These are phyloP conservation scores for Fusarium sp. DNA, from an alignment of 2,329 filamentous ascomycete genomes.

Conservation along the genomic window DNA sequence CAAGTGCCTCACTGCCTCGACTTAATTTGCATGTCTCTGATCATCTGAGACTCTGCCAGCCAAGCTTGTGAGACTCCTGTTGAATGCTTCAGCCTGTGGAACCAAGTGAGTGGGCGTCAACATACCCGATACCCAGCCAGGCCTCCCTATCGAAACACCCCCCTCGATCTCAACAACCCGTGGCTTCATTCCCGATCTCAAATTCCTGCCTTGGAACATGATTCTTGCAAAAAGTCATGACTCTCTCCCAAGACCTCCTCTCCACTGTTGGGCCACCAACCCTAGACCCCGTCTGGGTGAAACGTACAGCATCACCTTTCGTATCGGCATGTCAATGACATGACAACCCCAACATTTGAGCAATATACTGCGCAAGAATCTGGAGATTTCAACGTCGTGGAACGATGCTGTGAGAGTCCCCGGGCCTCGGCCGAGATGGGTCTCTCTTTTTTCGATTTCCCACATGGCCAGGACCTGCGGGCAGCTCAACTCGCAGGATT, in stretches of 20 bases:
- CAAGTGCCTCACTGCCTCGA: neutral
- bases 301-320: neutral
- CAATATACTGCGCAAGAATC: neutral
- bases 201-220: neutral
- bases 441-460: neutral
- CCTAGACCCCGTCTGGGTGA: neutral
- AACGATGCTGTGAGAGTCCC: conserved; percentile 19
- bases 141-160: neutral
- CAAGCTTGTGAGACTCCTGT: neutral
- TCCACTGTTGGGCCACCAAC: neutral
- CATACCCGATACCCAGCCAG: neutral
- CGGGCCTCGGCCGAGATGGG: conserved; percentile 1
- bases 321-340: conserved; percentile 1
- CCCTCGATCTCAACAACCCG: neutral
- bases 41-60: neutral
- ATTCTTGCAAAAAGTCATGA: neutral
- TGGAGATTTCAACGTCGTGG: conserved; percentile 6
- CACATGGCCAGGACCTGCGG: neutral
- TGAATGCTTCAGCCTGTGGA: neutral
- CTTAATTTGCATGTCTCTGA: neutral
- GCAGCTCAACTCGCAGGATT: conserved; percentile 9
- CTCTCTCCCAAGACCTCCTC: neutral
- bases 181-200: neutral
- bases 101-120: neutral
- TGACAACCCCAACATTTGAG: neutral